phyloP scores from a whole-genome alignment of 176 grass and related monocot species.

The Dendrocalamus sinicus region DNA sequence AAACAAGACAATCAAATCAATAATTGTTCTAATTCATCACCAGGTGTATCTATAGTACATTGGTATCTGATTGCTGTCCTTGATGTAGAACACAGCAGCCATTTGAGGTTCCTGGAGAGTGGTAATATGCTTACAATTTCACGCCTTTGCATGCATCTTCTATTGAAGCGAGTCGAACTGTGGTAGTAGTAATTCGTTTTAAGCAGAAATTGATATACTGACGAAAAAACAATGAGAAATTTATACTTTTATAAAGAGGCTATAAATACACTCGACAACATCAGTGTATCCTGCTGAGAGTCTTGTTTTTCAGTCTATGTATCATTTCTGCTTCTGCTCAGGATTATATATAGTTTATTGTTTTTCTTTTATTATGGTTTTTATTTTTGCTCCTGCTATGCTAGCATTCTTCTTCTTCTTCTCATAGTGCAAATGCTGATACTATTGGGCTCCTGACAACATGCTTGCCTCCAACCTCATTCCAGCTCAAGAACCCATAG shows the following conservation, averaged over 20 bases:
- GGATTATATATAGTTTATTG: conserved; percentile 13
- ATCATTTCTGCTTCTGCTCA: conserved; percentile 24
- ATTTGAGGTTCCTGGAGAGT: background rate
- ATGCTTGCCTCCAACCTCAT: conserved; percentile 74
- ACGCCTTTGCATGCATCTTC: background rate
- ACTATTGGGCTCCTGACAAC: conserved; percentile 74
- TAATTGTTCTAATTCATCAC: background rate
- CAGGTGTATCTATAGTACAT: background rate
- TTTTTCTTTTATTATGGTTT: conserved; percentile 17
- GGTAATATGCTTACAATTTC: background rate
- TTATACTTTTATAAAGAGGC: conserved; percentile 16
- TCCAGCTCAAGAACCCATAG: conserved; percentile 81
- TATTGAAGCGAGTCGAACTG: conserved; percentile 7
- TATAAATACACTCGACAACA: conserved; percentile 35
- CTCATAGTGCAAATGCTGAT: conserved; percentile 60
- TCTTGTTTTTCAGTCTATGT: conserved; percentile 27
- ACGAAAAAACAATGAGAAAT: background rate
- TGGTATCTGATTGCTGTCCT: background rate
- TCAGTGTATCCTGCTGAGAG: conserved; percentile 29
- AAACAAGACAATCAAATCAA: background rate
- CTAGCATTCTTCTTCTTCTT: background rate
- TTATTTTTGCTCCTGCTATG: conserved; percentile 31
- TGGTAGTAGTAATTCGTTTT: background rate
- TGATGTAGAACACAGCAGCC: background rate
- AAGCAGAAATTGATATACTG: background rate